A percentile compares a stretch with the other conserved stretches of the same genome.
These are phyloP conservation scores for Talaromyces thailandensis DNA, from an alignment of 495 filamentous ascomycete species.

Conservation along the genomic window DNA sequence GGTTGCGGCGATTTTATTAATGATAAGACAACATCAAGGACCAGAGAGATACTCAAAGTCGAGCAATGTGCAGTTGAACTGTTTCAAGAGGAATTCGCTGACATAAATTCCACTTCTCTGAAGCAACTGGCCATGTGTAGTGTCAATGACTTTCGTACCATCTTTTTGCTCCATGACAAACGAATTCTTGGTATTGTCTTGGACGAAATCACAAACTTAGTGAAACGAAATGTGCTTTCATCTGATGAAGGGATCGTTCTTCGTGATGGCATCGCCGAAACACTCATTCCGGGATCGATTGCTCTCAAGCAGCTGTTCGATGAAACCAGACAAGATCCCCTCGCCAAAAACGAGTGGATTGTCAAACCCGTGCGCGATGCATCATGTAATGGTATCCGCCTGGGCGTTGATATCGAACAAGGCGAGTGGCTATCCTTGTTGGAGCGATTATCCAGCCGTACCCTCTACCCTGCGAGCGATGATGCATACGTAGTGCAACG, in stretches of 20 bases:
- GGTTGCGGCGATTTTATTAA: neutral
- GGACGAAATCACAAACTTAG: conserved; percentile 24
- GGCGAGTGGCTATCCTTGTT: conserved; percentile 18
- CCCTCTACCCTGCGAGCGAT: conserved; percentile 1
- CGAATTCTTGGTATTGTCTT: conserved; percentile 33
- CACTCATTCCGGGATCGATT: conserved; percentile 14
- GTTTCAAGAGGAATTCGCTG: conserved; percentile 29
- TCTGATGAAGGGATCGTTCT: conserved; percentile 17
- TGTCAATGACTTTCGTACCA: conserved; percentile 34
- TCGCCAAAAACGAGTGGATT: conserved; percentile 19
- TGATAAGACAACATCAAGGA: neutral
- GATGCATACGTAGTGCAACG: conserved; percentile 22
- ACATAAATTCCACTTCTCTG: conserved; percentile 18
- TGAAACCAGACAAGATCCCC: neutral
- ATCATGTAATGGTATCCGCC: conserved; percentile 32
- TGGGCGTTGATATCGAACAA: conserved; percentile 25
- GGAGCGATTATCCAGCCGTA: conserved; percentile 6
- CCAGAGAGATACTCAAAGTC: neutral
- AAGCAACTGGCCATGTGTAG: conserved; percentile 22
- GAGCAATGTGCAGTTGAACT: conserved; percentile 20
- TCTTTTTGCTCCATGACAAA: conserved; percentile 37
- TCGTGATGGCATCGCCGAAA: conserved; percentile 13
- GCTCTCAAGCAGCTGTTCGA: conserved; percentile 6
- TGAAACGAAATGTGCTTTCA: conserved; percentile 16
- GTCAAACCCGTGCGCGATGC: conserved; percentile 30